These are phyloP conservation scores for Dujonia santamariae DNA, from an alignment of 1,139 yeast genomes.

Conservation along the genomic window DNA sequence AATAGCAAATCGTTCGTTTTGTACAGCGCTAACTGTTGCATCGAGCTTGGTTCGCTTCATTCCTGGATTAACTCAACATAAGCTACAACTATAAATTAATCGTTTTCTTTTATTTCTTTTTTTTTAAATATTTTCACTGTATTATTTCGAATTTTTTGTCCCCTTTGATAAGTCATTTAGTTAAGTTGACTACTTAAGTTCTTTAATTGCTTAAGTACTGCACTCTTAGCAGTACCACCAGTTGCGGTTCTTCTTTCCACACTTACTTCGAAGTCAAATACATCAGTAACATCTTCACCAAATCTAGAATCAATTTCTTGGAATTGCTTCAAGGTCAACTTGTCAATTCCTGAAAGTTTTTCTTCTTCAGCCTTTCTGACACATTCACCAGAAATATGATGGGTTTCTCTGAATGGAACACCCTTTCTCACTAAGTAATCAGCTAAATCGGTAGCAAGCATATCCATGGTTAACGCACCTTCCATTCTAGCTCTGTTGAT, in stretches of 20 bases:
- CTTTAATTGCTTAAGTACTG: constrained; percentile 74
- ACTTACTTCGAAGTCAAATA: constrained; percentile 86
- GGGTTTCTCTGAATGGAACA: constrained; percentile 98
- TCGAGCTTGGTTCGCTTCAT: too few relatives aligned
- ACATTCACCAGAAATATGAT: constrained; percentile 97
- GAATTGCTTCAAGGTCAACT: constrained; percentile 74
- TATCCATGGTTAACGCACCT: constrained; percentile 92
- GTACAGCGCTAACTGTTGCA: too few relatives aligned
- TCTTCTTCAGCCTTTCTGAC: constrained; percentile 85
- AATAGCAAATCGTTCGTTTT: too few relatives aligned
- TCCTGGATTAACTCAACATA: too few relatives aligned
- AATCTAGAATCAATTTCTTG: constrained; percentile 77
- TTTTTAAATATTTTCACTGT: too few relatives aligned
- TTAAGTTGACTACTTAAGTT: constrained; percentile 32
- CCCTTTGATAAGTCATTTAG: too few relatives aligned
- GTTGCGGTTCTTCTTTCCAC: constrained; percentile 96
- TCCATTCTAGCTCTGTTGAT: constrained; percentile 76
- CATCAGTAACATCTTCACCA: constrained; percentile 72
- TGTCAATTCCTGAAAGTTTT: constrained; percentile 74
- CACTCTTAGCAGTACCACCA: constrained; percentile 94
- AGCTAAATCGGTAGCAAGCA: constrained; percentile 98
- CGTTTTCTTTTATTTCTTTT: constrained; percentile 1
- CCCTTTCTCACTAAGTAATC: constrained; percentile 97
- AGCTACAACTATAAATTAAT: too few relatives aligned
- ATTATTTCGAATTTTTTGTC: too few relatives aligned